phyloP scores from a whole-genome alignment of 2,329 filamentous ascomycete species.

The Byssothecium circinans region DNA sequence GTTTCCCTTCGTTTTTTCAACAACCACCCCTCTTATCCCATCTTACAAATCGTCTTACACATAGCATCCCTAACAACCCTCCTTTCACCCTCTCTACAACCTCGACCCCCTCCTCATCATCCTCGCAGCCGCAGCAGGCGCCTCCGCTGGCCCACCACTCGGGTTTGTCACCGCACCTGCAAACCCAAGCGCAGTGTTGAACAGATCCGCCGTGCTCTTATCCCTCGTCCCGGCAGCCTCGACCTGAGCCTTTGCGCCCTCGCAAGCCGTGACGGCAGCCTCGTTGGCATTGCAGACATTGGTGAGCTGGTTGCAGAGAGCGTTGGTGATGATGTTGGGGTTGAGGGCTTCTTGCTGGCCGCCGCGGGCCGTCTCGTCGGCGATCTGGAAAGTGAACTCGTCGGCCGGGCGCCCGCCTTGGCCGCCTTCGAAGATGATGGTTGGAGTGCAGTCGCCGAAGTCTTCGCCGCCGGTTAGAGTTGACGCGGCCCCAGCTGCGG shows the following conservation, averaged over 20 bases:
- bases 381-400: conserved; percentile 70
- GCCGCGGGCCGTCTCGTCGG: conserved; percentile 61
- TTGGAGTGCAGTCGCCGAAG: conserved; percentile 43
- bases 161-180: conserved; percentile 38
- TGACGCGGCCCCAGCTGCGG: conserved; percentile 9
- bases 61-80: too few relatives aligned
- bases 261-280: conserved; percentile 59
- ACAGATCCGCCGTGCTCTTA: conserved; percentile 46
- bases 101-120: conserved; percentile 16
- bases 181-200: conserved; percentile 46
- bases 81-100: neutral
- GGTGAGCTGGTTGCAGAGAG: conserved; percentile 68
- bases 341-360: conserved; percentile 69
- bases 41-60: too few relatives aligned
- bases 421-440: conserved; percentile 64
- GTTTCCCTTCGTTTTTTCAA: too few relatives aligned
- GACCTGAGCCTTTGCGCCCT: conserved; percentile 57
- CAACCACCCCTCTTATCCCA: neutral
- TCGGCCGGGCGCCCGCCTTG: conserved; percentile 54
- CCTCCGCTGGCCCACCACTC: conserved; percentile 30
- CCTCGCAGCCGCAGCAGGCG: conserved; percentile 19
- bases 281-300: conserved; percentile 67
- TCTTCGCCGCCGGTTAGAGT: conserved; percentile 27
- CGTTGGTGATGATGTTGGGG: conserved; percentile 74
- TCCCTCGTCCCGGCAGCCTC: conserved; percentile 46